Evolutionary conservation across 495 filamentous ascomycete species (phyloP).

Genomic region (Aspergillus egyptiacus): DNA sequence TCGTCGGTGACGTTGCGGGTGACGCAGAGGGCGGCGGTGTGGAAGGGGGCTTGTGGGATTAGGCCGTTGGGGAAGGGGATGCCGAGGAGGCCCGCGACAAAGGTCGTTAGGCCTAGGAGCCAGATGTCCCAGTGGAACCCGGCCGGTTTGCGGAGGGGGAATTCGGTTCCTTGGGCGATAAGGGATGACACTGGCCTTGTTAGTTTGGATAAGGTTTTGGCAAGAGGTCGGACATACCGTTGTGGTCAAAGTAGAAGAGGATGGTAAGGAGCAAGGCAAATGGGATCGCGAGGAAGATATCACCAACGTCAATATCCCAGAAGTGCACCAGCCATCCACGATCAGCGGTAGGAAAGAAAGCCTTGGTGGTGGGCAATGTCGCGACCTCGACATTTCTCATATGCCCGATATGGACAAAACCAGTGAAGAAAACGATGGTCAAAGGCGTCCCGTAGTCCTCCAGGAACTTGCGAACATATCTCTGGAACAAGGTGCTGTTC

Average conservation of each 20-base stretch:
- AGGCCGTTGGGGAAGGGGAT: slow-evolving; percentile 91
- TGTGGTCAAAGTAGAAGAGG: slow-evolving; percentile 92
- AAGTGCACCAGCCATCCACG: slow-evolving; percentile 81
- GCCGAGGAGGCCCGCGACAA: slow-evolving; percentile 75
- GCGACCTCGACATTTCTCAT: slow-evolving; percentile 61
- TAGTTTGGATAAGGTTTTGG: neutral
- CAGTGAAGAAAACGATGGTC: slow-evolving; percentile 81
- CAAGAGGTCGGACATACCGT: slow-evolving; percentile 41
- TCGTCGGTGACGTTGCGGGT: slow-evolving; percentile 55
- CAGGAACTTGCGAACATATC: slow-evolving; percentile 67
- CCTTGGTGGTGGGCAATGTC: slow-evolving; percentile 61
- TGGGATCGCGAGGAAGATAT: slow-evolving; percentile 83
- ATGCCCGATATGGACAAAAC: slow-evolving; percentile 78
- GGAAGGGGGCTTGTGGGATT: slow-evolving; percentile 89
- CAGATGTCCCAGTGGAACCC: slow-evolving; percentile 97
- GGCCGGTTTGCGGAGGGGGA: slow-evolving; percentile 83
- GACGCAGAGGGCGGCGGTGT: slow-evolving; percentile 78
- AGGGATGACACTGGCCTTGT: slow-evolving; percentile 61
- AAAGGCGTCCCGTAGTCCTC: slow-evolving; percentile 82
- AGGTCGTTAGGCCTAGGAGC: slow-evolving; percentile 83
- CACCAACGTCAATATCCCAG: slow-evolving; percentile 69
- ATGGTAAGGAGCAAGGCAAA: slow-evolving; percentile 83
- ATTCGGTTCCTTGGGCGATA: slow-evolving; percentile 88
- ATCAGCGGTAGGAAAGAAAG: slow-evolving; percentile 77
- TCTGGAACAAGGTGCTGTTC: slow-evolving; percentile 60